Evolutionary conservation across 2,329 filamentous ascomycete species (phyloP), one percentile per base, ranked within the genome.

Genomic region (Hypoxylon sp.): DNA sequence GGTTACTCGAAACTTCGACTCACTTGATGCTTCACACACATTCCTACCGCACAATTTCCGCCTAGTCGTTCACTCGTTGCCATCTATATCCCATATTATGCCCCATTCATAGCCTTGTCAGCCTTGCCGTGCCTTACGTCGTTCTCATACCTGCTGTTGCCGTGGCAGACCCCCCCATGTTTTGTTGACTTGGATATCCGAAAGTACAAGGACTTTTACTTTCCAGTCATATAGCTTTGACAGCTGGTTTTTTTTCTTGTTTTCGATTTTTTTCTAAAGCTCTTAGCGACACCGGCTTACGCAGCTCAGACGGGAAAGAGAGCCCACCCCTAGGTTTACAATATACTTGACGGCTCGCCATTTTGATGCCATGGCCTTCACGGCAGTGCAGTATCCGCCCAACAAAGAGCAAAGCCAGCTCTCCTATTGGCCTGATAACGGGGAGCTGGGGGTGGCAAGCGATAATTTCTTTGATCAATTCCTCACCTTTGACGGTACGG

Each of bases 401-500:
- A 74, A 76, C 71, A 76, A 76, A 72, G 74, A 75, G 41, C 72
- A 71, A 32, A 56, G 50, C 56, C 72, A 71, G 37, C 43, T 69
- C 32, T 34, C 70, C 34, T 71, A 70, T 65, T 76, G 74, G 74
- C 61, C 62, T 26, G 71, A 74, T 60, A 72, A 71, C 68, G 73
- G 72, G 37, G 73, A 73, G 64, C 65, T 72, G 6, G 67, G 54
- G 47, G 66, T 70, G 66, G 57, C 71, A 53, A 65, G 56, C 30
- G 74, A 75, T 15, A 71, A 71, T 60, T 73, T 75, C 73, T 75
- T 75, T 73, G 74, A 76, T 41, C 72, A 76, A 43, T 76, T 71
- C 51, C 48, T 76, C 53, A 74, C 70, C 71, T 76, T 75, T 73
- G 74, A 76, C 37, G 8, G 61, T 19, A 68, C 67, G 47, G 74